These are phyloP conservation scores for Boletales sp. DNA, from an alignment of 768 basidiomycete genomes.

Conservation along the genomic window DNA sequence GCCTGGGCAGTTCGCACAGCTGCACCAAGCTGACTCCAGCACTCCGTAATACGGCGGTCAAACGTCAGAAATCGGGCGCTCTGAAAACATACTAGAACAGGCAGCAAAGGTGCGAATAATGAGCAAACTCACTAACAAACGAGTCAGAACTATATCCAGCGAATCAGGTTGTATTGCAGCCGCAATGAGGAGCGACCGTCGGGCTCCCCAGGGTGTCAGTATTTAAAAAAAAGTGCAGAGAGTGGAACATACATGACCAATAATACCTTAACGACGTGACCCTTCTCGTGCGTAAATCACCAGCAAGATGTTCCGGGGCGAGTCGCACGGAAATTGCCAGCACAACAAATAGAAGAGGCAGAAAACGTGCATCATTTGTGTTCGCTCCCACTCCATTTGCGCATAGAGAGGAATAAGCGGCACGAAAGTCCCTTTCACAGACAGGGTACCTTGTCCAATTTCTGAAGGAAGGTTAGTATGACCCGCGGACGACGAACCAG, in stretches of 20 bases:
- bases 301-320: constrained; percentile 80
- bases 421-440: constrained; percentile 78
- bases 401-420: constrained; percentile 64
- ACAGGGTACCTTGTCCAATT: constrained; percentile 95
- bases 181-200: constrained; percentile 83
- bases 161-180: constrained; percentile 93
- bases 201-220: constrained; percentile 47
- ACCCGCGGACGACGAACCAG: neutral
- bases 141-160: constrained; percentile 85
- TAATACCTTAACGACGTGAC: constrained; percentile 87
- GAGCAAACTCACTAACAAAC: constrained; percentile 56
- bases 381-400: constrained; percentile 59
- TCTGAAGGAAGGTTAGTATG: constrained; percentile 36
- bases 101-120: neutral
- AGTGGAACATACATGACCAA: constrained; percentile 78
- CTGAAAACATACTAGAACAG: constrained; percentile 32
- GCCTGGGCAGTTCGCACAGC: constrained; percentile 92
- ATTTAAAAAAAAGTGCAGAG: constrained; percentile 3
- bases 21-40: constrained; percentile 94
- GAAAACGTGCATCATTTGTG: constrained; percentile 75
- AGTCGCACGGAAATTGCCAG: constrained; percentile 83
- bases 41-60: constrained; percentile 87
- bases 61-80: constrained; percentile 68
- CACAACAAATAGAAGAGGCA: constrained; percentile 91
- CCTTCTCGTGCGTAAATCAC: constrained; percentile 70